Base-by-base conservation (phyloP, 495 filamentous ascomycete genomes). In the Xylaria telfairii region DNA sequence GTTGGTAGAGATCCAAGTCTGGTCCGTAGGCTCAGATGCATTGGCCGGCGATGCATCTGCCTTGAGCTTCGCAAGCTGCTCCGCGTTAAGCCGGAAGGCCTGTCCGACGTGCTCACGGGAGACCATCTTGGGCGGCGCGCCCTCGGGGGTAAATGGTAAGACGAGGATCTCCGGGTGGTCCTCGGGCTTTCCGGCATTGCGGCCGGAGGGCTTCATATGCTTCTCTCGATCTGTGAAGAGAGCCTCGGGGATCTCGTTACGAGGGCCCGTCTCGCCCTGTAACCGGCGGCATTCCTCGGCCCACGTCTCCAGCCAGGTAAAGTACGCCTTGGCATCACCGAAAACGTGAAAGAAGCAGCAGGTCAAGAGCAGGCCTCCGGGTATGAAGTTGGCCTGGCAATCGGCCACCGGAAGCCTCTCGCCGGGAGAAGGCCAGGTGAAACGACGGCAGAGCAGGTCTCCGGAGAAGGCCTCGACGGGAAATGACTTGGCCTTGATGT, bases 361-460 rank as follows among this genome's bases (percentile, higher is more conserved):
- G 13, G 69, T 75, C 56, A 74, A 37, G 13, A 74, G 49, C 68
- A 74, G 19, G 21, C 72, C 72, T 26, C 72, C 72, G 2, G 47
- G 68, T 42, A 83, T 80, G 63, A 83, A 81, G 56, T 82, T 83
- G 62, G 80, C 80, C 69, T 82, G 81, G 19, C 77, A 65, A 10
- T 78, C 74, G 32, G 72, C 74, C 0, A 76, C 71, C 26, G 79
- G 76, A 41, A 81, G 66, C 28, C 71, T 67, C 21, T 80, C 77
- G 7, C 76, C 77, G 1, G 75, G 69, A 10, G 60, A 51, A n/a
- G 80, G 79, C 77, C 78, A 81, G n/a, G 75, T 74, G 39, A 72
- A 75, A 17, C 75, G 69, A 13, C 71, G 72, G 64, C 78, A 81
- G 3, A 82, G 73, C 0, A 68, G 72, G 26, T 81, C 75, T 17